These are phyloP conservation scores for Naganishia sp. DNA, from an alignment of 1,284 basidiomycete genomes.

Conservation along the genomic window DNA sequence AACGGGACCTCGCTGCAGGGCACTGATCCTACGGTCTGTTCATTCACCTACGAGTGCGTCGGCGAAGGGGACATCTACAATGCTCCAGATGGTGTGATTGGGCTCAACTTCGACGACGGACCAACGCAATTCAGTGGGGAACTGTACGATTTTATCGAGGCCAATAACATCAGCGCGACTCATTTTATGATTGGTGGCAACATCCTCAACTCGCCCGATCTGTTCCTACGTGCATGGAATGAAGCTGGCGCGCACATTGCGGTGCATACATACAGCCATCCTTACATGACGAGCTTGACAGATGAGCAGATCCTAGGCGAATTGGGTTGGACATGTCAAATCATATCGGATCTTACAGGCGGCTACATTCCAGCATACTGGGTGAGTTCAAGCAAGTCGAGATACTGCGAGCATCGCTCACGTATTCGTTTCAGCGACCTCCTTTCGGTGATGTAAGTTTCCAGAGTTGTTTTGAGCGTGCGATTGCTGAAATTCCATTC, in stretches of 20 bases:
- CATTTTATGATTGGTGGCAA: slow-evolving; percentile 62
- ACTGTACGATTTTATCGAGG: slow-evolving; percentile 58
- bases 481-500: background rate
- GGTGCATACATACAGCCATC: slow-evolving; percentile 59
- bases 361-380: slow-evolving; percentile 52
- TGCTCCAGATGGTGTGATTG: slow-evolving; percentile 44
- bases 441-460: slow-evolving; percentile 46
- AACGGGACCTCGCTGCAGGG: slow-evolving; percentile 37
- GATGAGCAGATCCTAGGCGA: slow-evolving; percentile 61
- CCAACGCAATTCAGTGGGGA: slow-evolving; percentile 56
- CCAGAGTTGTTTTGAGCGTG: no score
- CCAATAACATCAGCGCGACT: slow-evolving; percentile 59
- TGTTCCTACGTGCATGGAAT: slow-evolving; percentile 26
- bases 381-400: slow-evolving; percentile 33
- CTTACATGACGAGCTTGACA: slow-evolving; percentile 57
- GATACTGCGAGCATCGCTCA: background rate
- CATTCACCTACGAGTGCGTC: slow-evolving; percentile 46
- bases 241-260: slow-evolving; percentile 9
- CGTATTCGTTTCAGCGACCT: slow-evolving; percentile 37
- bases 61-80: slow-evolving; percentile 39
- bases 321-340: slow-evolving; percentile 57
- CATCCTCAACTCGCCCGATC: slow-evolving; percentile 40
- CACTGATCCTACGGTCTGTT: slow-evolving; percentile 45
- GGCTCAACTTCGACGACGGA: slow-evolving; percentile 56
- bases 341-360: slow-evolving; percentile 50